Base-by-base conservation (phyloP, 306 rosid genomes). In the Inga laurina region DNA sequence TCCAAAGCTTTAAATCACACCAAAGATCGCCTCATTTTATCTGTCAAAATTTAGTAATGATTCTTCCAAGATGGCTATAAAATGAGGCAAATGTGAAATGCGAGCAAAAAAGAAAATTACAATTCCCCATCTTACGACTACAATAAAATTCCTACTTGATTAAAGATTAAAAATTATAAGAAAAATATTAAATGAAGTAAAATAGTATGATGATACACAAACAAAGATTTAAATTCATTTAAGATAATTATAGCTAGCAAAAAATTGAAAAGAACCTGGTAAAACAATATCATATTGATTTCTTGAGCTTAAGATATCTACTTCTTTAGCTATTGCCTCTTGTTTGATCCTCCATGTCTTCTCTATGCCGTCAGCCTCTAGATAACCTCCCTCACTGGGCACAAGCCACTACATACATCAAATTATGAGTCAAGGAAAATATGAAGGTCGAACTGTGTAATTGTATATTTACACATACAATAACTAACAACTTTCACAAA, bases 361-460 rank as follows among this genome's bases (percentile, higher is more conserved):
- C 91, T 93, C 99, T 73, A 92, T 51, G 34, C 98, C 99, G 85
- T 93, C 98, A 66, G 92, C 45, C 91, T 92, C 97, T 82, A 96
- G 84, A 86, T 79, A 94, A 66, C 98, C 98, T 57, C 89, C 94
- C 79, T 91, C 97, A 43, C 90, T 89, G 30, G 99, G 99, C 90
- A 83, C 88, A 80, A 96, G 92, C 97, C 97, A 96, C 99, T 96
- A 83, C 82, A 74, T 32, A 78, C 52, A 41, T 24, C 49, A 73
- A 80, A 79, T 39, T 43, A 83, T 11, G 65, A 44, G 59, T 54
- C 15, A 24, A 30, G 41, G 10, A 54, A 57, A 19, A 68, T 74
- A 39, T 44, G 39, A 56, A 54, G 18, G 49, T 27, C 65, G 75
- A 44, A 78, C 44, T 61, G 52, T 62, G 82, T 30, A 75, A 80